Evolutionary conservation across 306 rosid species (phyloP).

Genomic region (Oxytropis ochrocephala): DNA sequence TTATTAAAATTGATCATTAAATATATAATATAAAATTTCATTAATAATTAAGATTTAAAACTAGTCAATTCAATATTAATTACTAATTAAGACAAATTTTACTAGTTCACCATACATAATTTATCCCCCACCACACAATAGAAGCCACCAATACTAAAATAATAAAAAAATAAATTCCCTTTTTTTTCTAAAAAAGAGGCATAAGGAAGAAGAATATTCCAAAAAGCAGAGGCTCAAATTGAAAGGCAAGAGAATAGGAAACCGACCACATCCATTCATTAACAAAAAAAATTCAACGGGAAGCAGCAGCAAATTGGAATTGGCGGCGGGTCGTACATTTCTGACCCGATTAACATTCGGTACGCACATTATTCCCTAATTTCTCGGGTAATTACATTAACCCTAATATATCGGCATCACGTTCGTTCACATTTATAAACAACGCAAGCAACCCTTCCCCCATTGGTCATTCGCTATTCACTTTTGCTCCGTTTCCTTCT

Average conservation of each 20-base stretch:
- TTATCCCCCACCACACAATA: too few relatives aligned
- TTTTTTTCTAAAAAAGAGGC: not conserved
- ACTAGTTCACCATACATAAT: too few relatives aligned
- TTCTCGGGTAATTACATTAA: not conserved
- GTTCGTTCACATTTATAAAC: conserved; percentile 14
- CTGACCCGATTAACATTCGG: conserved; percentile 22
- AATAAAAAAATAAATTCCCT: too few relatives aligned
- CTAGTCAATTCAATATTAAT: too few relatives aligned
- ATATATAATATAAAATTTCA: too few relatives aligned
- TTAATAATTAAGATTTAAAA: too few relatives aligned
- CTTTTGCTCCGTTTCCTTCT: conserved; percentile 18
- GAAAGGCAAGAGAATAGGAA: not conserved
- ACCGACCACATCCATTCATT: not conserved
- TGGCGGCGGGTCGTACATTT: conserved; percentile 23
- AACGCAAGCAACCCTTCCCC: not conserved
- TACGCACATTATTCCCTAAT: not conserved
- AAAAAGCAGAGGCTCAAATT: not conserved
- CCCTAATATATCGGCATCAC: not conserved
- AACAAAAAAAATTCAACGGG: not conserved
- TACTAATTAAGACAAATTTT: too few relatives aligned
- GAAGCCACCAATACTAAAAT: too few relatives aligned
- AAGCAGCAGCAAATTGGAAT: not conserved
- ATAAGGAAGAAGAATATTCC: not conserved
- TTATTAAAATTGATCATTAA: too few relatives aligned
- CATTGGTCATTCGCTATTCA: not conserved